These are phyloP conservation scores for Skeletonema marinoi DNA, from an alignment of 108 stramenopile genomes.

Conservation along the genomic window DNA sequence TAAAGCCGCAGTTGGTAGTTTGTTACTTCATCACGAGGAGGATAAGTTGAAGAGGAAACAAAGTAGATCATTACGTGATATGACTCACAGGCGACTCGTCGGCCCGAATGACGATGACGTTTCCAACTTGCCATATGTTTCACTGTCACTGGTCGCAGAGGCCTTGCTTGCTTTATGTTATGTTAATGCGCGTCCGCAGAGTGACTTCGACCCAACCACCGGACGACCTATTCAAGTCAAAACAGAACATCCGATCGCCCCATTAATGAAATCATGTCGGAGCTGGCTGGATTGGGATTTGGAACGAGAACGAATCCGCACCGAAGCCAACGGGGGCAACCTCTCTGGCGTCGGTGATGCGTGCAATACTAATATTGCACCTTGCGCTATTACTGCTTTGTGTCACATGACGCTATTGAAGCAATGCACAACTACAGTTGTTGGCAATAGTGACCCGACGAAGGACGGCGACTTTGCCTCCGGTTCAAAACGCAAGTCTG, in stretches of 20 bases:
- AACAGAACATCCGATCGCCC: constrained; percentile 72
- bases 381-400: constrained; percentile 82
- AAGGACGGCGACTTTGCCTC: neutral
- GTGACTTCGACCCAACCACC: constrained; percentile 72
- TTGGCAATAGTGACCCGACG: neutral
- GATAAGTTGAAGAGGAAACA: constrained; percentile 51
- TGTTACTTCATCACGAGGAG: constrained; percentile 74
- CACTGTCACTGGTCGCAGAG: constrained; percentile 77
- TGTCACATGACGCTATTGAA: constrained; percentile 74
- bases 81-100: constrained; percentile 37
- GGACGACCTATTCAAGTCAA: constrained; percentile 63
- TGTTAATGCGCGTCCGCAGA: constrained; percentile 70
- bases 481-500: constrained; percentile 25
- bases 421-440: constrained; percentile 40
- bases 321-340: constrained; percentile 45
- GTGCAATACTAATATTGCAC: constrained; percentile 63
- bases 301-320: constrained; percentile 62
- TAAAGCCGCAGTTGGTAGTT: constrained; percentile 61
- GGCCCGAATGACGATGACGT: constrained; percentile 53
- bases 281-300: constrained; percentile 89
- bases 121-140: constrained; percentile 61
- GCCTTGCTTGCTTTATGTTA: constrained; percentile 77
- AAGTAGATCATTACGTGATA: constrained; percentile 43
- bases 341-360: constrained; percentile 60
- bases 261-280: constrained; percentile 61